Evolutionary conservation across 305 asterid species (phyloP).

Genomic region (Ruellia speciosa): DNA sequence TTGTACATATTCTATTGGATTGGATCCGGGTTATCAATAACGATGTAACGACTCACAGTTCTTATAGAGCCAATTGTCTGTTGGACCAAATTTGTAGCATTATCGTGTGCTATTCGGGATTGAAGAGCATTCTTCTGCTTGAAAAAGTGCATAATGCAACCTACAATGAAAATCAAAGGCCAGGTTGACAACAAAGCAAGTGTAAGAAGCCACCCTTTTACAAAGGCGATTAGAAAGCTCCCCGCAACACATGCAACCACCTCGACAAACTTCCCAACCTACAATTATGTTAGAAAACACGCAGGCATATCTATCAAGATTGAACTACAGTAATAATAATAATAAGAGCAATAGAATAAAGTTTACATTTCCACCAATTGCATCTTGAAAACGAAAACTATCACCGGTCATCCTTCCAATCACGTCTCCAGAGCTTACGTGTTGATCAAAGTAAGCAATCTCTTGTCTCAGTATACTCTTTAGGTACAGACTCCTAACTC

Average conservation of each 20-base stretch:
- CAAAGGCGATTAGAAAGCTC: conserved; percentile 26
- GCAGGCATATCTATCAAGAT: too few relatives aligned
- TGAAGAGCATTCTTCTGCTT: conserved; percentile 16
- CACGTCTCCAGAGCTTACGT: conserved; percentile 31
- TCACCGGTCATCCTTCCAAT: conserved; percentile 29
- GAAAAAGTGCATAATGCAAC: conserved; percentile 14
- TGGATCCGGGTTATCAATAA: too few relatives aligned
- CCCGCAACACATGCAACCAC: conserved; percentile 23
- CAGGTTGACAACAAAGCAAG: conserved; percentile 22
- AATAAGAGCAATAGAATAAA: background rate
- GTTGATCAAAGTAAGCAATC: conserved; percentile 28
- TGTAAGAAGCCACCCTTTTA: conserved; percentile 34
- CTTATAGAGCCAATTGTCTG: conserved; percentile 32
- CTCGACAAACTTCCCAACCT: conserved; percentile 32
- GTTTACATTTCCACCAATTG: conserved; percentile 30
- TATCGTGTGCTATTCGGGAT: conserved; percentile 20
- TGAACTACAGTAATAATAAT: background rate
- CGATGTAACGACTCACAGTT: conserved; percentile 37
- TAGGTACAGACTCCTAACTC: conserved; percentile 29
- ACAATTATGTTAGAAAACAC: background rate
- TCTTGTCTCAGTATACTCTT: conserved; percentile 26
- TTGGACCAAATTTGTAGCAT: conserved; percentile 27
- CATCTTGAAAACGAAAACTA: conserved; percentile 28
- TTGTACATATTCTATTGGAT: too few relatives aligned
- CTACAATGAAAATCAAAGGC: conserved; percentile 20